Conservation (phyloP, 2,329 filamentous ascomycete genomes). For the Trichophyton mentagrophytes region DNA sequence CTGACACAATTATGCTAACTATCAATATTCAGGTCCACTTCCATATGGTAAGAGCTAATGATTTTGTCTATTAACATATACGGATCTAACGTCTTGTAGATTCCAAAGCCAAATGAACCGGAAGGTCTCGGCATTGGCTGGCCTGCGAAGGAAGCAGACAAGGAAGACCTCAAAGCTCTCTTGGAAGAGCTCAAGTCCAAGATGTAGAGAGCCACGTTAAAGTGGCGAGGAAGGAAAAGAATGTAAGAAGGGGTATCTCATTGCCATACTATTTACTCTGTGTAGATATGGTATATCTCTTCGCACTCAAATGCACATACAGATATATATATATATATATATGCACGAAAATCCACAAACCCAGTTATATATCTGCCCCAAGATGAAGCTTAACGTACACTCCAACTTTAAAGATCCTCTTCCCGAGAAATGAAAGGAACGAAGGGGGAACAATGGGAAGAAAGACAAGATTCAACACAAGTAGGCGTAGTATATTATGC, state of each 20-base stretch:
- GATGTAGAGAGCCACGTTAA: slow-evolving; percentile 45
- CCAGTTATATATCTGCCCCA: background rate
- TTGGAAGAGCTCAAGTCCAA: slow-evolving; percentile 77
- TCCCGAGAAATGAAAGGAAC: background rate
- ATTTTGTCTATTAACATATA: background rate
- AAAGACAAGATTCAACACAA: background rate
- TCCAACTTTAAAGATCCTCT: background rate
- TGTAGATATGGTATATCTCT: background rate
- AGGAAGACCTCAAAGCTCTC: slow-evolving; percentile 69
- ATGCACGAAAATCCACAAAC: background rate
- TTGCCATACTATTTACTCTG: background rate
- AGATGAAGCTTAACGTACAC: background rate
- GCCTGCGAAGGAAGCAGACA: slow-evolving; percentile 63
- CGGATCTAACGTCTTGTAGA: slow-evolving; percentile 38
- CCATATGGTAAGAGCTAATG: slow-evolving; percentile 56
- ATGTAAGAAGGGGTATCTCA: background rate
- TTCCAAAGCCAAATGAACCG: slow-evolving; percentile 76
- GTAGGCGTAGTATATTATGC: background rate
- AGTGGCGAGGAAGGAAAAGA: too few species aligned
- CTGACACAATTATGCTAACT: background rate
- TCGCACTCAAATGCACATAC: background rate
- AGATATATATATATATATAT: background rate
- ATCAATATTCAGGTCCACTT: slow-evolving; percentile 58
- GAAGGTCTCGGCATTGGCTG: slow-evolving; percentile 72
- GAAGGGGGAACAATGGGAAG: background rate